Evolutionary conservation across 1,139 yeast species (phyloP), one percentile per base, ranked within the genome.

Genomic region (Pichia sp.): DNA sequence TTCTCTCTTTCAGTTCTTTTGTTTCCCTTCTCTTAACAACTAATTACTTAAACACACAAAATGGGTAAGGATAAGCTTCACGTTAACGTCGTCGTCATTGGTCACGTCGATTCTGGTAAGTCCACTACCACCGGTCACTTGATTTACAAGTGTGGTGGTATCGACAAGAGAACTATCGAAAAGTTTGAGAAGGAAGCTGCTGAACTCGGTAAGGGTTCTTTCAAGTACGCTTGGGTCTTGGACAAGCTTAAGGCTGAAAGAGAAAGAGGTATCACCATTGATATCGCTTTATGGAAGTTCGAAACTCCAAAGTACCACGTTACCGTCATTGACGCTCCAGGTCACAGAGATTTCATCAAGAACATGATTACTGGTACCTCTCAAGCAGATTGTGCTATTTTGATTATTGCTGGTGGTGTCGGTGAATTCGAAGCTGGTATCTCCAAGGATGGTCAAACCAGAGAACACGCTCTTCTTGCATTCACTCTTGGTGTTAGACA

Each of bases 51-150:
- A 30, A 29, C 29, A 33, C 16, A 37, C 28, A 42, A 26, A 44
- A 39, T 50, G 59, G 61, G 95, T 78, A 85, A 85, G 72, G 95
- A 81, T 66, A 87, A 86, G 83, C 65, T 77, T 72, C 97, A 88
- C 85, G 83, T 88, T 73, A 88, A 88, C 94, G 91, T 88, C 74
- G 97, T 88, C 72, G 97, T 88, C 68, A 88, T 88, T 70, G 97
- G 97, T 72, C 97, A 87, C 93, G 96, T 86, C 95, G 96, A 86
- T 75, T 86, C 96, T 59, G 95, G 95, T 76, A 86, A 86, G 74
- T 86, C 95, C 55, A 86, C 96, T 66, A 85, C 95, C 71, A 87
- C 96, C 67, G 96, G 96, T 72, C 96, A 87, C 81, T 84, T 88
- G 75, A 88, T 88, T 67, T 88, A 70, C 94, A 88, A 88, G 93